Evolutionary conservation across 208 protist species (phyloP), one percentile per base, ranked within the genome.

Genomic region (Leishmania guyanensis): DNA sequence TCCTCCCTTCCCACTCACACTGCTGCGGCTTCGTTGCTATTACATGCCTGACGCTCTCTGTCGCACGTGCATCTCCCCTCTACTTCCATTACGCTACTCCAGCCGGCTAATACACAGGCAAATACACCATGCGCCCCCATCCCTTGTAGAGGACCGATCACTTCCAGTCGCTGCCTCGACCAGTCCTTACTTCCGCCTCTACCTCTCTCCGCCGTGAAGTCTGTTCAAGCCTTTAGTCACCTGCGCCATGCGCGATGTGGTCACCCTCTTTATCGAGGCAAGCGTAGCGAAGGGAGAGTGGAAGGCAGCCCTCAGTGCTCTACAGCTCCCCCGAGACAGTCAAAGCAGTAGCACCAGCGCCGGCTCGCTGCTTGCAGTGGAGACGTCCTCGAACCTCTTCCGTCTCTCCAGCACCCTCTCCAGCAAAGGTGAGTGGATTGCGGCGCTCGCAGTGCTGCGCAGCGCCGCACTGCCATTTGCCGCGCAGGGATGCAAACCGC

Each of bases 231-330:
- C 36, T 73, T 22, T 43, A n/a, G 51, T 39, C 71, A 75, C 50
- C 46, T 26, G 53, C 53, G 36, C 12, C 39, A 81, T 83, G 78
- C 79, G 79, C 4, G 84, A 86, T 77, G 43, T 87, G 12, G 20
- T 78, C 4, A 79, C 75, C 6, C 80, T 87, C 56, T 84, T 84
- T 56, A 77, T 87, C 16, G 83, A 82, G 36, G 78, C 82, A 62
- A 86, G 82, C 58, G 48, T 86, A 29, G 77, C 78, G 26, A 82
- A 86, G 39, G 82, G 82, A 0, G 82, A 86, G 74, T 86, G 82
- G 82, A 72, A 76, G 3, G 82, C 74, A 39, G 82, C 82, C 33
- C 82, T 86, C 66, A 62, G 53, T 43, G 62, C 78, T 4, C 53
- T 86, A 8, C 78, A 79, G 50, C 36, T 62, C n/a, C 58, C 53